Percentiles rank a stretch among this genome's conserved stretches.
phyloP scores from a whole-genome alignment of 2,329 filamentous ascomycete genomes.

The Exophiala sideris region DNA sequence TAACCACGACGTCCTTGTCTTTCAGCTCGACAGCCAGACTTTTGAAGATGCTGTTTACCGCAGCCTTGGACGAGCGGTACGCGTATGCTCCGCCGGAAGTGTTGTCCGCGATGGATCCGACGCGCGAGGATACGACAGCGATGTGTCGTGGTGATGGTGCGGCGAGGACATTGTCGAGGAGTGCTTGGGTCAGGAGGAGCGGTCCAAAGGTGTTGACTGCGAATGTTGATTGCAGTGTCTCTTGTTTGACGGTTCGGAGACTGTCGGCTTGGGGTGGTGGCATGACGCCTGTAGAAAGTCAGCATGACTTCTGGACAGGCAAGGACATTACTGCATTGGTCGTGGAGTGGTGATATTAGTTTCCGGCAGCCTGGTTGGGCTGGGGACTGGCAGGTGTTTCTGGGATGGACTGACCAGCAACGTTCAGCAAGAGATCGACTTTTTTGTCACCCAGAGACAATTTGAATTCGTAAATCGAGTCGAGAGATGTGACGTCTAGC shows the following conservation, averaged over 20 bases:
- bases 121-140: slow-evolving; percentile 41
- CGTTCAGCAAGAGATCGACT: slow-evolving; percentile 25
- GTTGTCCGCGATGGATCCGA: slow-evolving; percentile 44
- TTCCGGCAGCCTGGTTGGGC: too few species aligned
- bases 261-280: slow-evolving; percentile 31
- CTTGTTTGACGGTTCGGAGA: slow-evolving; percentile 25
- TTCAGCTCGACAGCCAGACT: slow-evolving; percentile 42
- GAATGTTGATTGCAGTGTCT: slow-evolving; percentile 34
- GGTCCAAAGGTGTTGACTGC: slow-evolving; percentile 45
- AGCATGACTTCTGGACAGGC: too few species aligned
- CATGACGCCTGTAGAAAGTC: not conserved
- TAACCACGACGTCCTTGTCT: slow-evolving; percentile 39
- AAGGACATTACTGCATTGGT: too few species aligned
- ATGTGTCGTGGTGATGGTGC: slow-evolving; percentile 32
- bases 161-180: slow-evolving; percentile 39
- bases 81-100: slow-evolving; percentile 41
- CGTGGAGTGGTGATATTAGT: too few species aligned
- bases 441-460: slow-evolving; percentile 17
- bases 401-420: slow-evolving; percentile 14
- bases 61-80: slow-evolving; percentile 44
- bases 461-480: slow-evolving; percentile 27
- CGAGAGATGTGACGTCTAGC: slow-evolving; percentile 22
- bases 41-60: slow-evolving; percentile 44
- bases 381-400: too few species aligned
- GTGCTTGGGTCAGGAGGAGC: slow-evolving; percentile 42